These are phyloP conservation scores for Cryptococcus sp. DNA, from an alignment of 1,284 basidiomycete genomes.

Conservation along the genomic window DNA sequence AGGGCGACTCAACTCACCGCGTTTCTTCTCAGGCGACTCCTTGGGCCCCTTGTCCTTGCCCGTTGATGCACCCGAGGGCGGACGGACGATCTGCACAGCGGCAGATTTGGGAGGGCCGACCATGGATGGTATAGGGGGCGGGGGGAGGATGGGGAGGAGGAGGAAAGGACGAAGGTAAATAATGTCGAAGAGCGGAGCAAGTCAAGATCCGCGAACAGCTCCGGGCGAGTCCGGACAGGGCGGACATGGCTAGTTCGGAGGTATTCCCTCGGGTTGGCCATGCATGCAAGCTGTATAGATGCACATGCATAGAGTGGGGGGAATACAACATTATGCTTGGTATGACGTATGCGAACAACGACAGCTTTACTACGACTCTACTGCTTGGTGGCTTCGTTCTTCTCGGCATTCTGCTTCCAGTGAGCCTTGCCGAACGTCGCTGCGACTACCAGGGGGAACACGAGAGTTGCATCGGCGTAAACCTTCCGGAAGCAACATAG, in stretches of 20 bases:
- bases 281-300: no score
- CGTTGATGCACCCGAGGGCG: conserved; percentile 33
- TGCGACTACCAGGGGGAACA: conserved; percentile 85
- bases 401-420: conserved; percentile 40
- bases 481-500: conserved; percentile 39
- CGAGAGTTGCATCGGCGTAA: conserved; percentile 70
- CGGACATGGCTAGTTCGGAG: no score
- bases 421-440: conserved; percentile 71
- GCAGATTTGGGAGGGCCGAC: conserved; percentile 47
- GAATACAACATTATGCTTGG: not conserved
- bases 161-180: not conserved
- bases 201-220: no score
- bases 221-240: not conserved
- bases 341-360: no score
- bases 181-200: no score
- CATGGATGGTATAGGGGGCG: conserved; percentile 7
- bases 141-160: not conserved
- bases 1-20: conserved; percentile 15
- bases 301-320: not conserved
- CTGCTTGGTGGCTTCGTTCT: not conserved
- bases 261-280: no score
- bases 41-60: conserved; percentile 4
- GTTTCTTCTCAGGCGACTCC: conserved; percentile 27
- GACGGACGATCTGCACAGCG: conserved; percentile 61
- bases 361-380: not conserved